phyloP scores from a whole-genome alignment of 805 yeast genomes.

The Teunomyces pallodes region DNA sequence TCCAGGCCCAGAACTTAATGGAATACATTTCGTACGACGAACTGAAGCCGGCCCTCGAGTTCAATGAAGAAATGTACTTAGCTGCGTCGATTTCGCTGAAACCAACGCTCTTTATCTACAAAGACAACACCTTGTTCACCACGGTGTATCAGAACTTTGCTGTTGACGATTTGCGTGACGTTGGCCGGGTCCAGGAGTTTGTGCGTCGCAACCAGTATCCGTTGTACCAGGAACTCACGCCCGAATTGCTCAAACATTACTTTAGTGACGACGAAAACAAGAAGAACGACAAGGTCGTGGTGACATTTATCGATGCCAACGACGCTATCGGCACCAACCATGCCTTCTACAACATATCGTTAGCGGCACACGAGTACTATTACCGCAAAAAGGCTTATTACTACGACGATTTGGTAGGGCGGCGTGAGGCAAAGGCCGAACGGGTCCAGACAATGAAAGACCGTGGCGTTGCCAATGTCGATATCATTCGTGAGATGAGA shows the following conservation, averaged over 20 bases:
- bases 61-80: constrained; percentile 45
- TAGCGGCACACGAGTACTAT: constrained; percentile 50
- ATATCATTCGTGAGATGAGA: constrained; percentile 48
- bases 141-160: constrained; percentile 58
- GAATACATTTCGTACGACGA: constrained; percentile 45
- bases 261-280: constrained; percentile 27
- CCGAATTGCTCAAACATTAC: constrained; percentile 30
- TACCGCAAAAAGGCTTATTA: constrained; percentile 40
- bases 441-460: constrained; percentile 44
- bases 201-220: constrained; percentile 51
- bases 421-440: constrained; percentile 38
- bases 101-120: constrained; percentile 63
- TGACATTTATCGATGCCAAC: constrained; percentile 46
- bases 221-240: constrained; percentile 49
- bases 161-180: constrained; percentile 60
- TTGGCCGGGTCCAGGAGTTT: constrained; percentile 47
- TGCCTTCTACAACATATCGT: constrained; percentile 38
- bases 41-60: constrained; percentile 28
- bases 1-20: constrained; percentile 41
- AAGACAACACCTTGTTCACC: constrained; percentile 53
- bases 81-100: constrained; percentile 54
- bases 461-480: constrained; percentile 28
- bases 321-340: constrained; percentile 30
- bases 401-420: constrained; percentile 27
- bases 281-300: constrained; percentile 44